Evolutionary conservation across 805 yeast genomes (phyloP), one percentile per base, ranked within the genome.

Genomic region (Nakazawaea pomicola): DNA sequence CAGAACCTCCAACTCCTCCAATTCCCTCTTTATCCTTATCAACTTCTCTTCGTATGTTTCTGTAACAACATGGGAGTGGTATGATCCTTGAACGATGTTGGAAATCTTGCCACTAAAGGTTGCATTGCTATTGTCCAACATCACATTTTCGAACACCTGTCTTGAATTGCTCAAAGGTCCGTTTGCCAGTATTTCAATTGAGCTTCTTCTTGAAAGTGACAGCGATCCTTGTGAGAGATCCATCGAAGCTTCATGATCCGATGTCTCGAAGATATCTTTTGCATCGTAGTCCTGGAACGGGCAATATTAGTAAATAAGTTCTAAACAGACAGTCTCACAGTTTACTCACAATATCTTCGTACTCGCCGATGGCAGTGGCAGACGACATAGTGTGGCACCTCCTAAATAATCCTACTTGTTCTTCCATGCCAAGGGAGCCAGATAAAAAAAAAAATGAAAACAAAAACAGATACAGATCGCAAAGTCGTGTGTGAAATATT

Each of bases 231-330:
- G 6, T 6, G 15, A n/a, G 18, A 24, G 12, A 15, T 32, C 30
- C 7, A 32, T 18, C 5, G 8, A 11, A 18, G 21, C 29, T 16
- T 27, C 24, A 11, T 31, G 18, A 27, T 15, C 36, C 14, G 30
- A 38, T 11, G 48, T 45, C 27, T 45, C 48, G 18, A 38, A 45
- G 5, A 44, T 40, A 15, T 44, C 47, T 12, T 27, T 12, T 9
- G 35, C 17, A 16, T 28, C 25, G 24, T 27, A 41, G 17, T 41
- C 38, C 44, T 39, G 12, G 7, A 23, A 8, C 10, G 7, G 25
- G 25, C 10, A n/a, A n/a, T n/a, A n/a, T n/a, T n/a, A n/a, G n/a
- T n/a, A n/a, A n/a, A n/a, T n/a, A n/a, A n/a, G n/a, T n/a, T n/a
- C n/a, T n/a, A n/a, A n/a, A n/a, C n/a, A n/a, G n/a, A n/a, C n/a